A percentile compares a stretch with the other conserved stretches of the same genome.
phyloP scores from a whole-genome alignment of 768 basidiomycete genomes.

The Tulasnella sp. region DNA sequence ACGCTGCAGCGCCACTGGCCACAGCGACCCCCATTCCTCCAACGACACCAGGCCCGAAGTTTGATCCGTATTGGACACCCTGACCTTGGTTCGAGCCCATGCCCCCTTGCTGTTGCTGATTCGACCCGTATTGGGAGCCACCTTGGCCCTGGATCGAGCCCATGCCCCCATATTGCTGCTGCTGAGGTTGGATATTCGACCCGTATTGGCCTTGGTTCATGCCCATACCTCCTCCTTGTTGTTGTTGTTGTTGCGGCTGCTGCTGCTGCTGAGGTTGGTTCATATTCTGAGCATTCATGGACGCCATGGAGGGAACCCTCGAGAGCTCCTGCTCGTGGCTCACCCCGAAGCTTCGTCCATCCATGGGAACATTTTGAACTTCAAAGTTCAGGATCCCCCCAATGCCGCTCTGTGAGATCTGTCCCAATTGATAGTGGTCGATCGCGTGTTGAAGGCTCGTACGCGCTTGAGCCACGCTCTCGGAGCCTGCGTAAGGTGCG shows the following conservation, averaged over 20 bases:
- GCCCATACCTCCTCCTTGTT: conserved; percentile 23
- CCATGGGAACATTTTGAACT: conserved; percentile 33
- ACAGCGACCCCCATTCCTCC: too few species aligned
- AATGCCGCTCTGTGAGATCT: conserved; percentile 37
- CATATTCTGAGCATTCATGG: conserved; percentile 20
- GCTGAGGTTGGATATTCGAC: neutral
- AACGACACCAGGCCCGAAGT: neutral
- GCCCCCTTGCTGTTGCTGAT: too few species aligned
- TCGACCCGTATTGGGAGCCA: too few species aligned
- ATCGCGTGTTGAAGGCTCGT: conserved; percentile 67
- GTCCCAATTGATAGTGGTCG: conserved; percentile 65
- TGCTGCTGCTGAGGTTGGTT: conserved; percentile 17
- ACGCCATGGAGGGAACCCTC: conserved; percentile 31
- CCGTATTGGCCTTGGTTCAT: too few species aligned
- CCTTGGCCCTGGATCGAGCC: too few species aligned
- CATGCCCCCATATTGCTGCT: too few species aligned
- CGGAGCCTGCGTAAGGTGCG: conserved; percentile 49
- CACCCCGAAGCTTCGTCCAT: conserved; percentile 75
- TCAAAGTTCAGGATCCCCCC: conserved; percentile 26
- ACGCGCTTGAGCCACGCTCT: conserved; percentile 55
- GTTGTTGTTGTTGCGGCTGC: too few species aligned
- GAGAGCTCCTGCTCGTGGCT: conserved; percentile 68
- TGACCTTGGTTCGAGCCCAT: too few species aligned
- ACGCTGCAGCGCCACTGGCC: too few species aligned
- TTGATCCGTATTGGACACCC: conserved; percentile 3